Conservation (phyloP, 768 basidiomycete genomes). For the Tephrocybe sp. region DNA sequence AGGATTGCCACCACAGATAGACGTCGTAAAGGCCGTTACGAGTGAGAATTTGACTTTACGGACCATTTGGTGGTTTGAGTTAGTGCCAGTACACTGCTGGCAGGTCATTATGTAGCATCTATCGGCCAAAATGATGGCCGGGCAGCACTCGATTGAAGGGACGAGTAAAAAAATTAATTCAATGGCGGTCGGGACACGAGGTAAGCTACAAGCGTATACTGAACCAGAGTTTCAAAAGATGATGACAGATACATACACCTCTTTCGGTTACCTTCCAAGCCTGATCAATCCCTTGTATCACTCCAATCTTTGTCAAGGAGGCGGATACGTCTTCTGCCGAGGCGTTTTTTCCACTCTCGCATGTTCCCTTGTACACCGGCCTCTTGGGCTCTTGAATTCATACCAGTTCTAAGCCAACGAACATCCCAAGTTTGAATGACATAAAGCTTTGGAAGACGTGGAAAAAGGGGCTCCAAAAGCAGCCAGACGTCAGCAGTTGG, state of each 20-base stretch:
- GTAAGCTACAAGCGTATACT: neutral
- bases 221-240: neutral
- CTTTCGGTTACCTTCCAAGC: neutral
- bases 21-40: constrained; percentile 41
- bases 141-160: too few species aligned
- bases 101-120: too few species aligned
- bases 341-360: constrained; percentile 65
- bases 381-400: constrained; percentile 61
- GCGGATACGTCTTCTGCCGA: constrained; percentile 54
- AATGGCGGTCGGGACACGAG: neutral
- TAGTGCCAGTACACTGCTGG: too few species aligned
- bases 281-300: constrained; percentile 29
- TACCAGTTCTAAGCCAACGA: constrained; percentile 68
- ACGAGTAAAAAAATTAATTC: too few species aligned
- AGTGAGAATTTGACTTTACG: constrained; percentile 28
- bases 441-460: constrained; percentile 51
- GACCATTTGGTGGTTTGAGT: too few species aligned
- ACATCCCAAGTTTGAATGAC: constrained; percentile 65
- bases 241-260: neutral
- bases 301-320: constrained; percentile 77
- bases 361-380: constrained; percentile 83
- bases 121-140: too few species aligned
- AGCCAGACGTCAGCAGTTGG: constrained; percentile 59
- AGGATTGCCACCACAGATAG: constrained; percentile 42
- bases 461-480: constrained; percentile 52